Percentiles rank a stretch among this genome's conserved stretches.
Conservation (phyloP, 805 yeast species). For the Hanseniaspora mollemarum region DNA sequence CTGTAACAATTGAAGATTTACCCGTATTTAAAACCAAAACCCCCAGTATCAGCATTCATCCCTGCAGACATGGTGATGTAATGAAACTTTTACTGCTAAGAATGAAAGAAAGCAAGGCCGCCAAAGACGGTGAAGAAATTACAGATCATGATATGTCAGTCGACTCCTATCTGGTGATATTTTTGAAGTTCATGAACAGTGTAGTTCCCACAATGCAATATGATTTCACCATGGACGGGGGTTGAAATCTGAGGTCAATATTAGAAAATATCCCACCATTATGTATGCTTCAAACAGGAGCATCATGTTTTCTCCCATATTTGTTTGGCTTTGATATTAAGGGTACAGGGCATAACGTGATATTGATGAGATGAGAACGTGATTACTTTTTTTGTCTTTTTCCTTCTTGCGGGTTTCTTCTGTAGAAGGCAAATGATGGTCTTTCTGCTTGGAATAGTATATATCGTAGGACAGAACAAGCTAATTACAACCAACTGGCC, state of each 20-base stretch:
- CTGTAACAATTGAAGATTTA: conserved; percentile 88
- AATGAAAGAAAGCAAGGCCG: conserved; percentile 27
- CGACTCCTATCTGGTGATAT: conserved; percentile 81
- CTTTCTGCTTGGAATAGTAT: too few relatives aligned
- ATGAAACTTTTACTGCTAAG: conserved; percentile 73
- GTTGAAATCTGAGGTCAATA: conserved; percentile 28
- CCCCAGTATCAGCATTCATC: conserved; percentile 75
- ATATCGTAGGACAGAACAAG: too few relatives aligned
- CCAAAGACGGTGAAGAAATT: conserved; percentile 51
- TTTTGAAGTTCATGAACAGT: conserved; percentile 87
- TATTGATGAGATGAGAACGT: too few relatives aligned
- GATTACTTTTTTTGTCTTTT: too few relatives aligned
- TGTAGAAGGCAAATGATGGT: too few relatives aligned
- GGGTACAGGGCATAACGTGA: too few relatives aligned
- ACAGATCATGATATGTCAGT: conserved; percentile 50
- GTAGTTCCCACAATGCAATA: conserved; percentile 97
- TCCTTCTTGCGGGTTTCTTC: too few relatives aligned
- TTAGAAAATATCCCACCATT: not conserved
- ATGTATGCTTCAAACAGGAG: too few relatives aligned
- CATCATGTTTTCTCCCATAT: too few relatives aligned
- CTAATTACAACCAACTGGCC: too few relatives aligned
- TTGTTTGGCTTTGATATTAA: too few relatives aligned
- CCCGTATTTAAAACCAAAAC: conserved; percentile 50
- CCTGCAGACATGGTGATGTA: conserved; percentile 89
- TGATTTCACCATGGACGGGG: conserved; percentile 96